Conservation (phyloP, 371 early-diverging fungal genomes). For the Zychaea mexicana region DNA sequence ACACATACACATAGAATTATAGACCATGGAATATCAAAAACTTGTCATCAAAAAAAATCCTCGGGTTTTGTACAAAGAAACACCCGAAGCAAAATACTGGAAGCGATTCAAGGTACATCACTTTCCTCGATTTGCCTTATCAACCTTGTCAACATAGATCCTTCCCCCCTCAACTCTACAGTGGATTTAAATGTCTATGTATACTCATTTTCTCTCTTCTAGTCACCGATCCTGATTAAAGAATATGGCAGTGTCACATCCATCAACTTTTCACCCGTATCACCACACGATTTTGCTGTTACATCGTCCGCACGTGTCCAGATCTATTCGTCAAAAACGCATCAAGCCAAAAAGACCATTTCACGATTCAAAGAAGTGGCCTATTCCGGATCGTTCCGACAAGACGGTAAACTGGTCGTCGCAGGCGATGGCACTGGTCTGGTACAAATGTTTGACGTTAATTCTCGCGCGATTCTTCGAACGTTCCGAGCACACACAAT, state of each 20-base stretch:
- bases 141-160: too few species aligned
- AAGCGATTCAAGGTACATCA: constrained; percentile 76
- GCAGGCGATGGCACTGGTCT: constrained; percentile 92
- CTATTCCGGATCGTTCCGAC: constrained; percentile 77
- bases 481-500: constrained; percentile 83
- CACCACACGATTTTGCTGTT: constrained; percentile 89
- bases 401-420: constrained; percentile 89
- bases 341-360: constrained; percentile 82
- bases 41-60: constrained; percentile 62
- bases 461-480: constrained; percentile 86
- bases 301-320: constrained; percentile 90
- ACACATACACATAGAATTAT: background rate
- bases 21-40: constrained; percentile 56
- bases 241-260: constrained; percentile 86
- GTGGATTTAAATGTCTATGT: background rate
- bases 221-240: constrained; percentile 85
- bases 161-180: background rate
- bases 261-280: constrained; percentile 81
- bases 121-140: too few species aligned
- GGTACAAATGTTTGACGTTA: constrained; percentile 82
- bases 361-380: constrained; percentile 91
- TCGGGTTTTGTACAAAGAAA: constrained; percentile 50
- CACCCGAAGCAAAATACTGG: constrained; percentile 81
- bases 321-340: constrained; percentile 83
- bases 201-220: background rate